Conservation (phyloP, 2,329 filamentous ascomycete genomes). For the Berkeleyomyces rouxiae region DNA sequence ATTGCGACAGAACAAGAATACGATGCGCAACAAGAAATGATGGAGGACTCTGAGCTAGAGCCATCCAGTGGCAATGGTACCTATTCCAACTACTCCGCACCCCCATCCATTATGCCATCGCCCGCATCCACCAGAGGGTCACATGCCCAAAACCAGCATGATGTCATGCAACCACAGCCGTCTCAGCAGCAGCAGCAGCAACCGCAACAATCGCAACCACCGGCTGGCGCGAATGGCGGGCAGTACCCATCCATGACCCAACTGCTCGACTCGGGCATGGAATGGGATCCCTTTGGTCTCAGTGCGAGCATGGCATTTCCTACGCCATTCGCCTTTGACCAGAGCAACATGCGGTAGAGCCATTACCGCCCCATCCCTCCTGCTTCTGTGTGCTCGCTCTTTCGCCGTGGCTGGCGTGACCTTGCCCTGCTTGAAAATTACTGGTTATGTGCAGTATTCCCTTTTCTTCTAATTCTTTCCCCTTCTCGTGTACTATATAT, state of each 20-base stretch:
- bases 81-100: slow-evolving; percentile 32
- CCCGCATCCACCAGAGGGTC: slow-evolving; percentile 29
- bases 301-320: slow-evolving; percentile 93
- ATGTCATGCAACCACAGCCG: slow-evolving; percentile 20
- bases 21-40: slow-evolving; percentile 74
- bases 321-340: slow-evolving; percentile 60
- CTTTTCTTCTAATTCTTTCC: background rate
- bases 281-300: slow-evolving; percentile 85
- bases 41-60: slow-evolving; percentile 65
- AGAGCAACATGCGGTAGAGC: slow-evolving; percentile 34
- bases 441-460: background rate
- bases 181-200: slow-evolving; percentile 20
- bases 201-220: slow-evolving; percentile 14
- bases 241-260: slow-evolving; percentile 48
- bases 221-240: slow-evolving; percentile 15
- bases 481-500: background rate
- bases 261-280: slow-evolving; percentile 61
- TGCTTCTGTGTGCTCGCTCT: background rate
- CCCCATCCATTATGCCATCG: slow-evolving; percentile 24
- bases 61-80: slow-evolving; percentile 38
- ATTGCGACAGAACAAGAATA: slow-evolving; percentile 84
- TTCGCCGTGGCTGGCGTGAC: too few relatives aligned
- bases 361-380: background rate
- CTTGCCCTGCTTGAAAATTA: too few relatives aligned
- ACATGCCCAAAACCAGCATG: slow-evolving; percentile 17